phyloP scores from a whole-genome alignment of 371 early-diverging fungal species.

The Mycotypha africana region DNA sequence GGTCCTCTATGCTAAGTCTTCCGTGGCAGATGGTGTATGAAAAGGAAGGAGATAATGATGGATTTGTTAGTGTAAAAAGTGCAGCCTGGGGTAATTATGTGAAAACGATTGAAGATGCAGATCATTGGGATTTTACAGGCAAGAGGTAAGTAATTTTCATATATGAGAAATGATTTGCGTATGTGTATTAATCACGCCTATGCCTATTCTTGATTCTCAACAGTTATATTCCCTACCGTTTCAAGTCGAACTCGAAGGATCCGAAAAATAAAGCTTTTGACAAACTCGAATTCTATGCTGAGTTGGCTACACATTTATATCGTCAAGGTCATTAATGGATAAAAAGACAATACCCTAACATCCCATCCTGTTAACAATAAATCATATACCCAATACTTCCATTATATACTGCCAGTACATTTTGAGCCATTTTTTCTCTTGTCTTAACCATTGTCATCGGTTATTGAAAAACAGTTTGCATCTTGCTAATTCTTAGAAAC shows the following conservation, averaged over 20 bases:
- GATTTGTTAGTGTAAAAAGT: slow-evolving; percentile 74
- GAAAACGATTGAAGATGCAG: slow-evolving; percentile 71
- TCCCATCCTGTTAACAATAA: too few species aligned
- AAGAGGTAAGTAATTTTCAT: slow-evolving; percentile 11
- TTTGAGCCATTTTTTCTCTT: too few species aligned
- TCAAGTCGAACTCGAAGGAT: slow-evolving; percentile 6
- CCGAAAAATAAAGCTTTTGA: slow-evolving; percentile 50
- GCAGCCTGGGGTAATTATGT: slow-evolving; percentile 88
- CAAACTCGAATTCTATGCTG: slow-evolving; percentile 72
- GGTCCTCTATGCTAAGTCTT: slow-evolving; percentile 53
- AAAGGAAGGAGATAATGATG: slow-evolving; percentile 80
- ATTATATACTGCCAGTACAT: too few species aligned
- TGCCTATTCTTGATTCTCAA: not conserved
- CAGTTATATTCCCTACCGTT: slow-evolving; percentile 18
- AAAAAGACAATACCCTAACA: too few species aligned
- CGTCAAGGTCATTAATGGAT: slow-evolving; percentile 41
- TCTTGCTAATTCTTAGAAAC: too few species aligned
- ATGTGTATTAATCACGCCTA: not conserved
- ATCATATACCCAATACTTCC: too few species aligned
- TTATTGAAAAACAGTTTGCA: too few species aligned
- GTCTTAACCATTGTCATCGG: too few species aligned
- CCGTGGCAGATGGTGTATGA: slow-evolving; percentile 43
- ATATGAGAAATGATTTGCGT: not conserved
- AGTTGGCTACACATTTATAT: slow-evolving; percentile 64
- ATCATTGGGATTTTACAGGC: slow-evolving; percentile 81